These are phyloP conservation scores for Xylariomycetidae sp. DNA, from an alignment of 2,329 filamentous ascomycete species.

Conservation along the genomic window DNA sequence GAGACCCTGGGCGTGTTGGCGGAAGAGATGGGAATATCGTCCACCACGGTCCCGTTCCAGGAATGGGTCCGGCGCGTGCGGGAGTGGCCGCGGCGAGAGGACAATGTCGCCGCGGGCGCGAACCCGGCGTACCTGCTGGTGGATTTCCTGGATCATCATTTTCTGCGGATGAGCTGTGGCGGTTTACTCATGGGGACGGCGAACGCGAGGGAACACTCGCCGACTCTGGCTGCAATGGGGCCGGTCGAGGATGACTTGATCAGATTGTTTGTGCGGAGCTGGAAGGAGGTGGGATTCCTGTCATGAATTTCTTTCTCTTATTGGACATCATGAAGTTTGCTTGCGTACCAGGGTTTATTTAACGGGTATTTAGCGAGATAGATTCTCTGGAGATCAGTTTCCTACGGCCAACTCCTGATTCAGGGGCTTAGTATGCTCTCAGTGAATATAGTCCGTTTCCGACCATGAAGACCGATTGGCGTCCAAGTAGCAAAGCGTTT, in stretches of 20 bases:
- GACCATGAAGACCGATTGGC: neutral
- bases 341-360: neutral
- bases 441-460: neutral
- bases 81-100: conserved; percentile 9
- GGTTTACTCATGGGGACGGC: conserved; percentile 23
- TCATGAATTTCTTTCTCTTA: neutral
- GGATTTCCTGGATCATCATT: conserved; percentile 27
- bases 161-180: conserved; percentile 25
- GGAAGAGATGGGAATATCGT: conserved; percentile 16
- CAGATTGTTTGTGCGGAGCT: conserved; percentile 16
- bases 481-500: neutral
- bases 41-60: conserved; percentile 18
- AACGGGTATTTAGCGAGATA: neutral
- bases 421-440: neutral
- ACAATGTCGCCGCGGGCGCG: conserved; percentile 12
- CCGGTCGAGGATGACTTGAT: conserved; percentile 16
- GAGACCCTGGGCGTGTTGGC: conserved; percentile 17
- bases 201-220: conserved; percentile 19
- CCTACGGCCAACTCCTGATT: no score
- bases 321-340: neutral
- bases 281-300: conserved; percentile 20
- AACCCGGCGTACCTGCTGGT: conserved; percentile 23
- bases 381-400: no score
- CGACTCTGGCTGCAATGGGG: conserved; percentile 13
- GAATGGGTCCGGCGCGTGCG: conserved; percentile 25